Evolutionary conservation across 2,329 filamentous ascomycete species (phyloP).

Genomic region (Paecilomyces sp.): DNA sequence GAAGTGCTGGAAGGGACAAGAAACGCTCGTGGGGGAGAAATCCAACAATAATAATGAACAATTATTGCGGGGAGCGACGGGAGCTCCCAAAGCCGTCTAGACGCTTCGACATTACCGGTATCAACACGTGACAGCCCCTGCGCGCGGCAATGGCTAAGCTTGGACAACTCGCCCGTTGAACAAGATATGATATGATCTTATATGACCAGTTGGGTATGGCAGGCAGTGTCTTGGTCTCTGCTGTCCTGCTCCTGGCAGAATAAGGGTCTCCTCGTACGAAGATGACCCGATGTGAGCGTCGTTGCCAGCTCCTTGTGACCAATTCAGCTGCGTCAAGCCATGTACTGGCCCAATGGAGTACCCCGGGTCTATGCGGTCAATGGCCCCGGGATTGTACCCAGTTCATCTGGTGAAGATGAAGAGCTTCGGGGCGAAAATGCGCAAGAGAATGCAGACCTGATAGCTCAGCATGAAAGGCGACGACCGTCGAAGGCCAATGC

Average conservation of each 20-base stretch:
- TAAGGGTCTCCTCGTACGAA: conserved; percentile 17
- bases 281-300: conserved; percentile 33
- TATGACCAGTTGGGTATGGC: conserved; percentile 14
- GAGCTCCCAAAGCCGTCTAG: conserved; percentile 5
- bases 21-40: background rate
- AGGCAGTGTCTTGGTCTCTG: conserved; percentile 10
- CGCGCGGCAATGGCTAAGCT: background rate
- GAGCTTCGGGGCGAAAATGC: conserved; percentile 8
- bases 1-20: background rate
- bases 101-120: conserved; percentile 7
- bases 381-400: conserved; percentile 30
- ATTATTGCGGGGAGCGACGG: conserved; percentile 6
- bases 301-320: conserved; percentile 16
- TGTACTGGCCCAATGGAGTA: conserved; percentile 46
- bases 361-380: conserved; percentile 43
- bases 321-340: conserved; percentile 25
- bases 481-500: conserved; percentile 19
- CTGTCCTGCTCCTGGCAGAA: conserved; percentile 14
- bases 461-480: conserved; percentile 16
- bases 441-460: conserved; percentile 16
- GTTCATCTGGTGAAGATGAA: conserved; percentile 18
- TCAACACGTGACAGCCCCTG: conserved; percentile 8
- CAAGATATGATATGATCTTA: background rate
- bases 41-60: background rate
- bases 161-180: background rate